Conservation (phyloP, 2,329 filamentous ascomycete genomes). For the Epichloe typhina region DNA sequence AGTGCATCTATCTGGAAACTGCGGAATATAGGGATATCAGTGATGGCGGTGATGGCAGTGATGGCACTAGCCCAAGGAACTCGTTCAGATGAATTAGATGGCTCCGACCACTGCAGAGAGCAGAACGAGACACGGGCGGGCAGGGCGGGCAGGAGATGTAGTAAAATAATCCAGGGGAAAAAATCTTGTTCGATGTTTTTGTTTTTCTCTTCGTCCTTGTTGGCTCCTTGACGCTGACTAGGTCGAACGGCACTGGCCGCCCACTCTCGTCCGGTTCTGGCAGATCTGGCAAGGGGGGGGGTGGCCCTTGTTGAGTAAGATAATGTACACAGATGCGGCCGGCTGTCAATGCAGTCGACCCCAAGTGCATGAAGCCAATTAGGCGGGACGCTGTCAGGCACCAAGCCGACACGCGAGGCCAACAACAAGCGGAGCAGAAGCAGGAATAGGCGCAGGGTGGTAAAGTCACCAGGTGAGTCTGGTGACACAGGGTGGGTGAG, state of each 20-base stretch:
- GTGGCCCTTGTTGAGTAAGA: no score
- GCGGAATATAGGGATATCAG: not conserved
- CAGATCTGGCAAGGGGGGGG: not conserved
- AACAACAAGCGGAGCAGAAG: not conserved
- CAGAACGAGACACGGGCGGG: not conserved
- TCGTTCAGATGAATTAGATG: not conserved
- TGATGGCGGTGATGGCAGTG: not conserved
- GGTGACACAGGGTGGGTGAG: not conserved
- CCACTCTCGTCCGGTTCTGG: conserved; percentile 4
- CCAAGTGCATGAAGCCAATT: conserved; percentile 4
- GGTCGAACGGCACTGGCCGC: conserved; percentile 1
- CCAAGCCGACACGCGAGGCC: not conserved
- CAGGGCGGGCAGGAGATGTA: not conserved
- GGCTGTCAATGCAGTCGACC: conserved; percentile 5
- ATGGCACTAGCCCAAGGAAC: not conserved
- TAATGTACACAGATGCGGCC: not conserved
- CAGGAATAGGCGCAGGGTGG: not conserved
- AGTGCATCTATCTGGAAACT: not conserved
- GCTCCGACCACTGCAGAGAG: not conserved
- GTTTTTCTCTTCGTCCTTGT: not conserved
- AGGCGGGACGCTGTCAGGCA: conserved; percentile 4
- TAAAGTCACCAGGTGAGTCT: no score
- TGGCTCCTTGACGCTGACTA: not conserved
- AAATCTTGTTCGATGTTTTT: not conserved
- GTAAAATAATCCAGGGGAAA: not conserved